These are phyloP conservation scores for Gossypium gossypioides DNA, from an alignment of 441 rosid genomes.

Conservation along the genomic window DNA sequence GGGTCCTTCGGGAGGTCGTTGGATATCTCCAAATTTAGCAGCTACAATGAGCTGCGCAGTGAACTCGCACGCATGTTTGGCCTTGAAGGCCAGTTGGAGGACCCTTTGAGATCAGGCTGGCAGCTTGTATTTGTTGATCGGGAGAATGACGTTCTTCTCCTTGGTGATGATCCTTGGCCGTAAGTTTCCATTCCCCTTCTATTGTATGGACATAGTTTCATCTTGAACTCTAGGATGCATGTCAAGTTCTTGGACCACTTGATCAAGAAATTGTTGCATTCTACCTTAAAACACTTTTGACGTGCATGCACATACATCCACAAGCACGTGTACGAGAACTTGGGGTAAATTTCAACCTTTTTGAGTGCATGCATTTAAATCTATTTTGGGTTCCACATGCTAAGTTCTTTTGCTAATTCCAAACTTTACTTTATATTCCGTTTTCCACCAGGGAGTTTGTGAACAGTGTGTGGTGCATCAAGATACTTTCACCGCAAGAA, in stretches of 20 bases:
- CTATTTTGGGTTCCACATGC: neutral
- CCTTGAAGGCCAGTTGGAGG: conserved; percentile 93
- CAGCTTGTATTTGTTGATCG: conserved; percentile 99
- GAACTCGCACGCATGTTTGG: conserved; percentile 93
- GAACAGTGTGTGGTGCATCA: conserved; percentile 92
- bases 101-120: conserved; percentile 99
- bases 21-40: conserved; percentile 87
- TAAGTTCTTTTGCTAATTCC: neutral
- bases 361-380: conserved; percentile 3
- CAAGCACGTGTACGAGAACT: neutral
- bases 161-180: conserved; percentile 99
- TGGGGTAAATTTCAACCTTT: neutral
- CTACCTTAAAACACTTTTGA: neutral
- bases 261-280: neutral
- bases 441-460: conserved; percentile 73
- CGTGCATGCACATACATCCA: neutral
- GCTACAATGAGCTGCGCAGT: conserved; percentile 89
- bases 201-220: neutral
- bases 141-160: conserved; percentile 99
- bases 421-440: neutral
- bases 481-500: conserved; percentile 88
- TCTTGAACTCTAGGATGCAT: neutral
- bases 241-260: neutral
- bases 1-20: conserved; percentile 89
- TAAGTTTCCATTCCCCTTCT: conserved; percentile 30